Base-by-base conservation (phyloP, 768 basidiomycete genomes). In the Psilocybe sp. region DNA sequence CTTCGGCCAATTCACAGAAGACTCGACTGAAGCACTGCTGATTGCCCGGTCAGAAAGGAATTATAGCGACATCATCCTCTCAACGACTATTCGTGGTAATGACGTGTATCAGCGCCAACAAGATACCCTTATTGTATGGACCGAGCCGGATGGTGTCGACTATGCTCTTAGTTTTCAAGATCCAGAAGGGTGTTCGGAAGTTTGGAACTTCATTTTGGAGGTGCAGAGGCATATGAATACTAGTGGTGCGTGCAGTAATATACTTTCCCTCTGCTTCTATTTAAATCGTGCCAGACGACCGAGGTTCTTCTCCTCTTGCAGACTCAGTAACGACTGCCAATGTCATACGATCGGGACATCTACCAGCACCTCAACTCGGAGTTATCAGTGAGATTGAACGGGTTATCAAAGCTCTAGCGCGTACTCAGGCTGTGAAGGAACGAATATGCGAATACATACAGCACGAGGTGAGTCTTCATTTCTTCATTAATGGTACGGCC, bases 111-210 rank as follows among this genome's bases (percentile, higher is more conserved):
- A 90, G 62, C 78, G 85, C 40, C 89, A 92, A 61, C 89, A 92
- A 76, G 96, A 98, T 63, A 99, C 97, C 11, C 79, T 99, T 42
- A 98, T 99, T 59, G 96, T 98, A 15, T 99, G 97, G 97, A 98
- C 96, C 3, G 96, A 98, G 65, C 89, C 92, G 1, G 87, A 91
- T 55, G 91, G 92, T 23, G 84, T 89, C 34, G 97, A 99, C 68
- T 95, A 97, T 64, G 96, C 96, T 2, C 75, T 99, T 46, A 96
- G 93, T 60, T 99, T 99, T 60, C 96, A 98, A 63, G 96, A 98
- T 59, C 82, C 91, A 1, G 91, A 93, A 54, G 97, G 95, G 28
- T 99, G 96, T 59, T 78, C 85, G 31, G 94, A 98, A 72, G 91
- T 98, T 43, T 99, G 97, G 96, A 89, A 88, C 60, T 99, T 98